phyloP scores from a whole-genome alignment of 140 eudicot genomes.

The Cichorium intybus region DNA sequence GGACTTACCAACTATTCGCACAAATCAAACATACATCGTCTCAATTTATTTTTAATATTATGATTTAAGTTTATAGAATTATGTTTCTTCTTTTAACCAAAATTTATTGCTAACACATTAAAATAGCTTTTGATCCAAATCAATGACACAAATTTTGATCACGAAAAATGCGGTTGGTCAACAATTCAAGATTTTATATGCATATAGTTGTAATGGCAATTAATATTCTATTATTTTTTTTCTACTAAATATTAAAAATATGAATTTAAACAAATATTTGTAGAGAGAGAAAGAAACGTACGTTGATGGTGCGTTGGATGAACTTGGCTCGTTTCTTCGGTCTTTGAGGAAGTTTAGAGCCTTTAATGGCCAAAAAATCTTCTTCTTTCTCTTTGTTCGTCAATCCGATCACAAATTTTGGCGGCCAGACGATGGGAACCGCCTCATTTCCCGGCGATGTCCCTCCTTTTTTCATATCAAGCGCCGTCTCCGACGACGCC shows the following conservation, averaged over 20 bases:
- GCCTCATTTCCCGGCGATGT: constrained; percentile 58
- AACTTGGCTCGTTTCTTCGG: constrained; percentile 93
- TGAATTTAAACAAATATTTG: neutral
- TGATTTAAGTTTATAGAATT: neutral
- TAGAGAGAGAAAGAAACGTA: constrained; percentile 31
- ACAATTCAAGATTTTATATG: too few relatives aligned
- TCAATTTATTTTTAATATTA: neutral
- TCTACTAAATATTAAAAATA: neutral
- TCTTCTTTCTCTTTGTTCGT: constrained; percentile 95
- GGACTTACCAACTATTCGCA: constrained; percentile 66
- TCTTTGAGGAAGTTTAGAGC: constrained; percentile 93
- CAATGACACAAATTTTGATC: too few relatives aligned
- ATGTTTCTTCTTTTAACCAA: too few relatives aligned
- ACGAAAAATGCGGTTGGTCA: too few relatives aligned
- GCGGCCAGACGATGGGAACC: constrained; percentile 74
- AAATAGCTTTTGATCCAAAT: too few relatives aligned
- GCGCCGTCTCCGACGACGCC: constrained; percentile 62
- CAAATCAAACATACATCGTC: neutral
- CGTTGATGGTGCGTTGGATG: constrained; percentile 87
- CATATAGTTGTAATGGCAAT: too few relatives aligned
- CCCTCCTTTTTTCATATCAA: constrained; percentile 63
- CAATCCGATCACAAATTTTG: constrained; percentile 78
- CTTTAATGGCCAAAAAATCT: constrained; percentile 81
- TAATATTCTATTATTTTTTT: neutral
- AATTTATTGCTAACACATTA: too few relatives aligned